Percentiles rank a stretch among this genome's conserved stretches.
phyloP scores from a whole-genome alignment of 345 rosid species.

The Fremontodendron californicum region DNA sequence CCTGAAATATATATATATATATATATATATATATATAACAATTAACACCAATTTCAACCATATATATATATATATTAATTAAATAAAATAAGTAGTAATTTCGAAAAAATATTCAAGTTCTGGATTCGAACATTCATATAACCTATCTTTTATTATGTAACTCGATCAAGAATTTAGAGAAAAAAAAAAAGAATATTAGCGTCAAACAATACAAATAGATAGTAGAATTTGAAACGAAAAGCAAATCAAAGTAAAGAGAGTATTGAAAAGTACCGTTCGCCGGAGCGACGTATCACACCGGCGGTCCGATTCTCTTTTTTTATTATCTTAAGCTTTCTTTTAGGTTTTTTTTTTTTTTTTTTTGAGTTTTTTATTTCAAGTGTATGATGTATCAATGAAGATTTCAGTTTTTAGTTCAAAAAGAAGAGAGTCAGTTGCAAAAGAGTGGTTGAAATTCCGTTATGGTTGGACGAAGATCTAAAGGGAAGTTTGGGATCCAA shows the following conservation, averaged over 20 bases:
- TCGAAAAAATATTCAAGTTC: neutral
- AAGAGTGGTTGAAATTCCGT: slow-evolving; percentile 7
- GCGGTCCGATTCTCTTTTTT: slow-evolving; percentile 22
- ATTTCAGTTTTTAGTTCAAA: slow-evolving; percentile 2
- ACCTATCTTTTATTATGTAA: neutral
- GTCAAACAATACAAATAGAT: too few species aligned
- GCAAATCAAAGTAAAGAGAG: neutral
- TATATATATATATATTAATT: too few species aligned
- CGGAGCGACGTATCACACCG: slow-evolving; percentile 51
- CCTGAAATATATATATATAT: too few species aligned
- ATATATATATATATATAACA: too few species aligned
- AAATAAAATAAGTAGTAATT: too few species aligned
- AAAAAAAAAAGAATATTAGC: neutral
- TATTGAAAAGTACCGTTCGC: slow-evolving; percentile 17
- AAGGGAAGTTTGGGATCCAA: slow-evolving; percentile 10
- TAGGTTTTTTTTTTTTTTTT: neutral
- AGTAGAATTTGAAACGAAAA: neutral
- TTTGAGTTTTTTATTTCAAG: neutral
- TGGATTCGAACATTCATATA: neutral
- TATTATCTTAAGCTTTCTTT: too few species aligned
- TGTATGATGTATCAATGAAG: too few species aligned
- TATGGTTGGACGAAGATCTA: slow-evolving; percentile 12
- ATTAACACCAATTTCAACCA: neutral
- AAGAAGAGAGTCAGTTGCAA: slow-evolving; percentile 16
- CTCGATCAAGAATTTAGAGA: neutral